Conservation (phyloP, 495 filamentous ascomycete species). For the Lentithecium fluviatile region DNA sequence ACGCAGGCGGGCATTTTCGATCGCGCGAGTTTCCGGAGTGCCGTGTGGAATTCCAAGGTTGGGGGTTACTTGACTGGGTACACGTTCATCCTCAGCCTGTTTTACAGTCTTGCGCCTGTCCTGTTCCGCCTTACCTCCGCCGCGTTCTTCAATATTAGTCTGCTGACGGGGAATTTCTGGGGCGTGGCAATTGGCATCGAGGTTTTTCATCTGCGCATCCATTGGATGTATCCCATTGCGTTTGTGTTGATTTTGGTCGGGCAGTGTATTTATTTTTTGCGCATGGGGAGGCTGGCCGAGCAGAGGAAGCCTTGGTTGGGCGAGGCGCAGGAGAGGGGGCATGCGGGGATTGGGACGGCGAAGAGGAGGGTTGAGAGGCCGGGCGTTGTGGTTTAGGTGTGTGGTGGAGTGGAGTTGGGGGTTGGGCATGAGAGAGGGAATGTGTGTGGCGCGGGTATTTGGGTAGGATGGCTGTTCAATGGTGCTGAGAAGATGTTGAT, state of each 20-base stretch:
- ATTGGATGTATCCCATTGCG: slow-evolving; percentile 92
- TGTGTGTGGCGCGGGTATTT: too few relatives aligned
- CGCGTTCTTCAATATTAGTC: slow-evolving; percentile 93
- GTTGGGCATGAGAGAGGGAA: too few relatives aligned
- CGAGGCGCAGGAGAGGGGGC: slow-evolving; percentile 73
- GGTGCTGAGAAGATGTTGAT: too few relatives aligned
- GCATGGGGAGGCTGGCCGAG: slow-evolving; percentile 77
- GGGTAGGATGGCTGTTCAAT: too few relatives aligned
- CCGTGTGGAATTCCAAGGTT: slow-evolving; percentile 66
- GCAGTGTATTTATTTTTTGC: slow-evolving; percentile 77
- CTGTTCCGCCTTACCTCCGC: slow-evolving; percentile 84
- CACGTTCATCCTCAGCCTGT: slow-evolving; percentile 72
- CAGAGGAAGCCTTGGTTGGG: slow-evolving; percentile 94
- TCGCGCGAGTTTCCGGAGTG: slow-evolving; percentile 63
- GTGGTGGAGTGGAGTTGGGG: too few relatives aligned
- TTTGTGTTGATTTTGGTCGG: slow-evolving; percentile 89
- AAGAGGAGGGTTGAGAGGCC: slow-evolving; percentile 67
- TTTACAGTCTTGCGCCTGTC: slow-evolving; percentile 84
- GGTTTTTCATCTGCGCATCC: slow-evolving; percentile 76
- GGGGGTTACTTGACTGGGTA: slow-evolving; percentile 83
- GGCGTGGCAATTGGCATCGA: slow-evolving; percentile 84
- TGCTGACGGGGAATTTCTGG: slow-evolving; percentile 97
- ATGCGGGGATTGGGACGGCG: slow-evolving; percentile 83
- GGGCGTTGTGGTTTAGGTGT: slow-evolving; percentile 25
- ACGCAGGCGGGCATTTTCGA: slow-evolving; percentile 89